These are phyloP conservation scores for Hyparrhenia diplandra DNA, from an alignment of 176 grass and related monocot genomes.

Conservation along the genomic window DNA sequence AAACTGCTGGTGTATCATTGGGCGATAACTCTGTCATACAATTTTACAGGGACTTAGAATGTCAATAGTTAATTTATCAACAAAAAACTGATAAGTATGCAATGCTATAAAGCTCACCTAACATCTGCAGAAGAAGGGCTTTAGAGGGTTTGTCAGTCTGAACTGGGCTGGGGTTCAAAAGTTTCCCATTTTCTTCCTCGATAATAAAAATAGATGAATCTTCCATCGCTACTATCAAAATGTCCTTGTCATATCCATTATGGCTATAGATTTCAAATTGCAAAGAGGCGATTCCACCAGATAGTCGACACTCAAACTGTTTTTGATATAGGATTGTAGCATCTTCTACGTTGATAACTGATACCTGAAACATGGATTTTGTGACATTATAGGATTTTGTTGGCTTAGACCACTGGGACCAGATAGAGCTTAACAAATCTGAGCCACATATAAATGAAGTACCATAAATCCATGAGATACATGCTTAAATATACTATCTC, in stretches of 20 bases:
- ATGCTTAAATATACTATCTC: no score
- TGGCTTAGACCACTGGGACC: not conserved
- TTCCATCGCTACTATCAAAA: slow-evolving; percentile 70
- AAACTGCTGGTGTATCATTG: slow-evolving; percentile 15
- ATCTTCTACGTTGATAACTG: slow-evolving; percentile 70
- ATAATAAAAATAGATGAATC: slow-evolving; percentile 79
- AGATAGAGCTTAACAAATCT: slow-evolving; percentile 12
- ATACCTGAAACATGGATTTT: slow-evolving; percentile 59
- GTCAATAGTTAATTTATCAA: not conserved
- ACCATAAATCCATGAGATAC: no score
- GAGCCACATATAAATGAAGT: not conserved
- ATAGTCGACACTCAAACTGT: slow-evolving; percentile 67
- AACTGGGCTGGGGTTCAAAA: slow-evolving; percentile 57
- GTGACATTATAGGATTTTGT: not conserved
- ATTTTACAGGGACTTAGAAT: slow-evolving; percentile 24
- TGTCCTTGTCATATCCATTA: slow-evolving; percentile 65
- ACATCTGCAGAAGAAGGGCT: slow-evolving; percentile 67
- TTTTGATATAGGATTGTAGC: slow-evolving; percentile 77
- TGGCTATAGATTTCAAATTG: slow-evolving; percentile 69
- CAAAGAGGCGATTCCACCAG: slow-evolving; percentile 82
- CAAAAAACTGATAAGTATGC: not conserved
- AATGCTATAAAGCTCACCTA: slow-evolving; percentile 48
- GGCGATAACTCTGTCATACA: slow-evolving; percentile 36
- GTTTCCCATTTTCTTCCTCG: slow-evolving; percentile 72
- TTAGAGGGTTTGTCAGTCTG: slow-evolving; percentile 74